Base-by-base conservation (phyloP, 2,329 filamentous ascomycete species). In the Fusarium zealandicum region DNA sequence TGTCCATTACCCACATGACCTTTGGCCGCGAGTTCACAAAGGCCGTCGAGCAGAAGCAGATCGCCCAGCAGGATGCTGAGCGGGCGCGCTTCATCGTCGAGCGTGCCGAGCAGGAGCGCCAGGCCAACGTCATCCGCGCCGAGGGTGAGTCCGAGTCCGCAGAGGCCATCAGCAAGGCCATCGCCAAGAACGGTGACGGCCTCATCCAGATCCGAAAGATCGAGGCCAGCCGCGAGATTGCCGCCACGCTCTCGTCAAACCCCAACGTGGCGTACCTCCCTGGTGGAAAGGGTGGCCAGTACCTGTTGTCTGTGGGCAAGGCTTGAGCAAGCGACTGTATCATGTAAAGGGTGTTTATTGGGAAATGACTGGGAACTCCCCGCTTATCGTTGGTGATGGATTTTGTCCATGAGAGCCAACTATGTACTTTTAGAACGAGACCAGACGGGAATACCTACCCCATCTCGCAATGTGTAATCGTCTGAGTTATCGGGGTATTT, bases 21-120 rank as follows among this genome's bases (percentile, higher is more conserved):
- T 99, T 99, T 74, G 95, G 95, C 68, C 93, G 93, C 77, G 95
- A 99, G 78, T 99, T 99, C 83, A 99, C 95, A 57, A 90, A 91
- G 77, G 95, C 95, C 63, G 95, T 99, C 70, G 95, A 99, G 81
- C 95, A 99, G 86, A 99, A 99, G 87, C 95, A 99, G 83, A 99
- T 99, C 75, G 95, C 95, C 50, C 95, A 99, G 80, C 95, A 99
- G 79, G 95, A 99, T 73, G 95, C 95, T 61, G 95, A 99, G 83
- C 86, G 95, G 64, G 95, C 95, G 41, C 86, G 95, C 65, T 99
- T 99, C 82, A 96, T 99, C 67, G 95, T 99, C 74, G 95, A 99
- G 84, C 92, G 92, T 76, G 95, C 95, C 57, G 95, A 99, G 84
- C 95, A 99, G 82, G 95, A 99, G 81, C 85, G 95, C 70, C 95